Evolutionary conservation across 2,329 filamentous ascomycete genomes (phyloP).

Genomic region (Ascochyta viciae-villosae): DNA sequence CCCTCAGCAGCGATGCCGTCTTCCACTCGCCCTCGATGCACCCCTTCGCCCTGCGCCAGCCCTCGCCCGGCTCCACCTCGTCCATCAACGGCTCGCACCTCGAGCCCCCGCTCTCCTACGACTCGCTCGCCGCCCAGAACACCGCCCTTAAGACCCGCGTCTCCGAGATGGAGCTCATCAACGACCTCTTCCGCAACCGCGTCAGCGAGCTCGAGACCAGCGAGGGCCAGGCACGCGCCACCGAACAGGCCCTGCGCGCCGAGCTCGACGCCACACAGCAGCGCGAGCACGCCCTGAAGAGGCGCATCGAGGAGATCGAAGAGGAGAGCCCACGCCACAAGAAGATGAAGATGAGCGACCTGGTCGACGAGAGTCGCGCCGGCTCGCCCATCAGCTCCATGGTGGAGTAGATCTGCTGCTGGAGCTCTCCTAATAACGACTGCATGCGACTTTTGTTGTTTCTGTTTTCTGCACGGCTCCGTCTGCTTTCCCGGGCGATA

Average conservation of each 20-base stretch:
- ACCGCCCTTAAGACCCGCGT: constrained; percentile 92
- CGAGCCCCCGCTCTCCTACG: constrained; percentile 77
- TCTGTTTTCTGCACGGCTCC: constrained; percentile 9
- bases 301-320: constrained; percentile 73
- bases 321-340: constrained; percentile 59
- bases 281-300: constrained; percentile 81
- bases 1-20: constrained; percentile 69
- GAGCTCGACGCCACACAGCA: constrained; percentile 77
- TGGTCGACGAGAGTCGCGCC: constrained; percentile 55
- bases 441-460: constrained; percentile 29
- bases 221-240: constrained; percentile 69
- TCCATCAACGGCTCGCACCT: constrained; percentile 67
- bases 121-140: constrained; percentile 80
- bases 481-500: constrained; percentile 9
- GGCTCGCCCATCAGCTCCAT: constrained; percentile 44
- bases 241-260: constrained; percentile 63
- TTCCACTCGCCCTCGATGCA: constrained; percentile 65
- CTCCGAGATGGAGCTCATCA: constrained; percentile 94
- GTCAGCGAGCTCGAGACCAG: constrained; percentile 79
- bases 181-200: constrained; percentile 69
- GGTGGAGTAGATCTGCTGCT: constrained; percentile 32
- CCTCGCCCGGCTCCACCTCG: constrained; percentile 66
- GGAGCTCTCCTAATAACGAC: not conserved
- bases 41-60: constrained; percentile 50
- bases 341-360: constrained; percentile 63